Base-by-base conservation (phyloP, 129 eudicot genomes). In the Artemisia tridentata region DNA sequence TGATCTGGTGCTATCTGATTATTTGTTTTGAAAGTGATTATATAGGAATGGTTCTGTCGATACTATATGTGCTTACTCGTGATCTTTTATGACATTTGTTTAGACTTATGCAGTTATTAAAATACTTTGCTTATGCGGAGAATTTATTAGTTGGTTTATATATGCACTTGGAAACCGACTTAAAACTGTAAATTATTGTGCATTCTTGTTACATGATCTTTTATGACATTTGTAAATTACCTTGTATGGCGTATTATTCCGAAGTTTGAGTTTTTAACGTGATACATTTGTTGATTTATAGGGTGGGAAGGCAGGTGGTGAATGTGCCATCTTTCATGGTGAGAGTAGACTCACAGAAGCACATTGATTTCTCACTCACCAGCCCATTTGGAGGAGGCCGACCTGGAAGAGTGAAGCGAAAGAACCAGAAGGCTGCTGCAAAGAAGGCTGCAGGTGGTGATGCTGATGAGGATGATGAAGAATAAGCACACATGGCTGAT, bases 301-400 rank as follows among this genome's bases (percentile, higher is more conserved):
- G 95, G 71, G 96, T 88, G 75, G 96, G 91, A 29, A 85, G 96
- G 75, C 96, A 88, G 65, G 91, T 88, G 20, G 96, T 88, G 48
- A 85, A 88, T 59, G 91, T 88, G 0, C 73, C 96, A 6, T 88
- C 96, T 0, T 88, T 88, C 82, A 76, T 88, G 88, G 96, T 88
- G 63, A 83, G 85, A 72, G 81, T 88, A 7, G 95, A 85, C 60
- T 85, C 95, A 10, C 91, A 85, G 79, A 88, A 85, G 68, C 91
- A 85, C 76, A 78, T 88, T 63, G 95, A 88, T 29, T 87, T 88
- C 83, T 88, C 95, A 9, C 86, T 88, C 1, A 85, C 90, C 3
- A 85, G 90, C 63, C 91, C 91, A 0, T 85, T 88, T 15, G 96
- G 91, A 29, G 95, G 86, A 75, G 96, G 96, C 6, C 81, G 91